Base-by-base conservation (phyloP, 345 rosid species). In the Syzygium aromaticum region DNA sequence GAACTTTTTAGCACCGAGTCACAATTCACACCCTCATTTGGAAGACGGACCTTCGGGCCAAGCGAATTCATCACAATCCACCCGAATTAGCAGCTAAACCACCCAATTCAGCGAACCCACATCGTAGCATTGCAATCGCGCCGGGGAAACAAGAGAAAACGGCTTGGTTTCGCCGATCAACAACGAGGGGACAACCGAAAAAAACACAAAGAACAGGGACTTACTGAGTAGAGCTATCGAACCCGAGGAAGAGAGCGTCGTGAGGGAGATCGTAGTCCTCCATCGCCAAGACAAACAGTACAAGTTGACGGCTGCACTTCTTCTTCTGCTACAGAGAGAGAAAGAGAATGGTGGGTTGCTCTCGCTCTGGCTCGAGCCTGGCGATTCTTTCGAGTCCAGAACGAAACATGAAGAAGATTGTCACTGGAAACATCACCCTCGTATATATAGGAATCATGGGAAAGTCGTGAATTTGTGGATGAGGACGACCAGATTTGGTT, bases 211-310 rank as follows among this genome's bases (percentile, higher is more conserved):
- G 54, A 33, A 86, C 28, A 56, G 43, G 51, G 87, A 91, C 92
- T 89, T 93, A 96, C 98, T 96, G 99, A 10, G 98, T 96, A 52
- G 99, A 98, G 89, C 96, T 92, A 82, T 98, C 99, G 88, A 98
- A 88, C 38, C 99, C 99, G 30, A 98, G 96, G 91, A 96, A 98
- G 77, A 96, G 92, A 64, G 98, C 92, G 88, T 90, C 99, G 2
- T 85, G 86, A 84, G 98, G 99, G 89, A 95, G 95, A 89, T 94
- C 89, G 7, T 85, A 84, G 88, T 92, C 92, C 67, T 86, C 94
- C 97, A 96, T 94, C 33, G 85, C 77, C 49, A 73, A 38, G 49
- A 38, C 49, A 40, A 1, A 21, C 27, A 22, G 27, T 73, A 73
- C 28, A 22, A 52, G 54, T 85, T n/a, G 10, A 73, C 49, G 27